Base-by-base conservation (phyloP, 495 filamentous ascomycete genomes). In the Penicillium silybi region DNA sequence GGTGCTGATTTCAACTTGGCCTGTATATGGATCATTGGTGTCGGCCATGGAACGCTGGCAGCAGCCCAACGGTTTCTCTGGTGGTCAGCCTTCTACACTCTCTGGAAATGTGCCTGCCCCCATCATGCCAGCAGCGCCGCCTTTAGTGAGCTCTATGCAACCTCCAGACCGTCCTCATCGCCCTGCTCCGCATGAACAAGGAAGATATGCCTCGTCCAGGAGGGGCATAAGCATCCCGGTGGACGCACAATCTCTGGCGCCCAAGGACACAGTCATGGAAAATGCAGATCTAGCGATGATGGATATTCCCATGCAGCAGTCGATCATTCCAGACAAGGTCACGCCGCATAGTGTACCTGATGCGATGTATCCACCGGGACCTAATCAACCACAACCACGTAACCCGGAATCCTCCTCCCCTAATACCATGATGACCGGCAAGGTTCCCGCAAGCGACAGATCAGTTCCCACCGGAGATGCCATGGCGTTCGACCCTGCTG, bases 151-250 rank as follows among this genome's bases (percentile, higher is more conserved):
- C 17, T 40, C 46, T 9, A 52, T 56, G 43, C 54, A 49, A 7
- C 22, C 48, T 7, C 41, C 46, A 27, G 17, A 18, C 16, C 37
- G 42, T 32, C 19, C 37, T 22, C 49, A 39, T 16, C 40, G 35
- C 16, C 4, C 59, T 16, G 38, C 26, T 5, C 38, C 43, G 9
- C 46, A 41, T 10, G 47, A 52, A 17, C 48, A 57, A 46, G 39
- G 17, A 7, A 54, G 61, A 38, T 68, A 67, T 48, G 58, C 58
- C 15, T 65, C 67, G 0, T 70, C 71, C n/a, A 67, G 70, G 5
- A 48, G 70, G 13, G 71, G 66, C 22, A 70, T 71, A 11, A 68
- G 57, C 27, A 74, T 74, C 18, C 68, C 69, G 10, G 64, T 64
- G 11, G 68, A 73, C 32, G 61, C 53, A 4, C 69, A 70, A 29